A percentile compares a stretch with the other conserved stretches of the same genome.
phyloP scores from a whole-genome alignment of 768 basidiomycete genomes.

The Rubroboletus satanas region DNA sequence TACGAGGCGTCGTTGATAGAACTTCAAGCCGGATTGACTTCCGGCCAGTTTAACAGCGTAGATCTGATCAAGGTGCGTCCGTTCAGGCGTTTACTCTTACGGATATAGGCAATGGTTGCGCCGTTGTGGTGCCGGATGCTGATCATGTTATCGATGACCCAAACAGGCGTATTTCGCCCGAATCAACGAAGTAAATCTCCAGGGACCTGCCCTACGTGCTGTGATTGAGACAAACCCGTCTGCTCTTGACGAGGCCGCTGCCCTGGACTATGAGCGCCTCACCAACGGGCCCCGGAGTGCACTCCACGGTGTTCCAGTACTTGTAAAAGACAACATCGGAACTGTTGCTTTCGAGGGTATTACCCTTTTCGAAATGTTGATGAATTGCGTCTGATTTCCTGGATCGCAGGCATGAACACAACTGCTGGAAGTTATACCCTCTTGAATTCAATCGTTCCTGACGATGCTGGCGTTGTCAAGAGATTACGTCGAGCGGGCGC shows the following conservation, averaged over 20 bases:
- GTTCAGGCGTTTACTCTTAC: background rate
- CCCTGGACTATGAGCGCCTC: conserved; percentile 33
- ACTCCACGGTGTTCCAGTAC: conserved; percentile 39
- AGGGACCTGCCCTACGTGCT: conserved; percentile 37
- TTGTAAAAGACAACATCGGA: conserved; percentile 34
- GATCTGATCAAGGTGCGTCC: conserved; percentile 37
- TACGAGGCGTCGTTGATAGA: conserved; percentile 40
- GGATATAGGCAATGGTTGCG: background rate
- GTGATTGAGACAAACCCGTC: conserved; percentile 39
- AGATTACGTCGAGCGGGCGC: conserved; percentile 32
- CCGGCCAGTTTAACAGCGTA: conserved; percentile 37
- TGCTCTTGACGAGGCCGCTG: conserved; percentile 34
- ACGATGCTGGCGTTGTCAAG: conserved; percentile 34
- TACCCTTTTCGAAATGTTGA: background rate
- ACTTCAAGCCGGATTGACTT: conserved; percentile 36
- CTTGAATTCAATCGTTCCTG: conserved; percentile 31
- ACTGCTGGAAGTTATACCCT: conserved; percentile 39
- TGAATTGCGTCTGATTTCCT: background rate
- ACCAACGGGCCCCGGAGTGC: conserved; percentile 26
- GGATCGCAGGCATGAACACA: conserved; percentile 37
- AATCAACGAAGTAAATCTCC: conserved; percentile 42
- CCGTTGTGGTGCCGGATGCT: background rate
- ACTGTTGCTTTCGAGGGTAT: conserved; percentile 31
- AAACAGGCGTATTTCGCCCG: conserved; percentile 40
- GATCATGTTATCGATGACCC: background rate